Evolutionary conservation across 768 basidiomycete species (phyloP).

Genomic region (Suillus discolor): DNA sequence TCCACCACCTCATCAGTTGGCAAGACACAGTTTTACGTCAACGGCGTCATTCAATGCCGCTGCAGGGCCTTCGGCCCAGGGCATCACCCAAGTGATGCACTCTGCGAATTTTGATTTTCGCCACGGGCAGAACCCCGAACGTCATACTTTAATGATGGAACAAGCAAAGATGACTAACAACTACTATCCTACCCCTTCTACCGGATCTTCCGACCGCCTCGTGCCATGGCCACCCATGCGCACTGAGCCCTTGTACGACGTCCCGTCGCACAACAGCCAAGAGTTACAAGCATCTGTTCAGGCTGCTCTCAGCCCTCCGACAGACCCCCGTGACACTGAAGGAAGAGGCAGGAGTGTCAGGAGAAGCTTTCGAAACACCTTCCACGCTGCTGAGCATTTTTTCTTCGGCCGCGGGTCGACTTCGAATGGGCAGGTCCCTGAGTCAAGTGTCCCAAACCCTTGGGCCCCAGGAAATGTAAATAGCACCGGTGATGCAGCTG

Average conservation of each 20-base stretch:
- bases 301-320: conserved; percentile 31
- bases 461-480: conserved; percentile 17
- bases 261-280: conserved; percentile 36
- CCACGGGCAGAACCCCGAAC: conserved; percentile 16
- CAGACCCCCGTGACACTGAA: conserved; percentile 39
- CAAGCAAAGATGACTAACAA: neutral
- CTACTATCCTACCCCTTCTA: conserved; percentile 4
- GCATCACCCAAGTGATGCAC: conserved; percentile 38
- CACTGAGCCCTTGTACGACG: conserved; percentile 33
- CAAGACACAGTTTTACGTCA: conserved; percentile 27
- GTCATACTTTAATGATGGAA: conserved; percentile 2
- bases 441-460: neutral
- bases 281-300: conserved; percentile 47
- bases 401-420: conserved; percentile 58
- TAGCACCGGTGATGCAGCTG: conserved; percentile 23
- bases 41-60: conserved; percentile 22
- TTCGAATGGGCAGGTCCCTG: conserved; percentile 18
- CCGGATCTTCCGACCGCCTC: conserved; percentile 18
- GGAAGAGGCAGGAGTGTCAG: conserved; percentile 62
- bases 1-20: conserved; percentile 18
- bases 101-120: conserved; percentile 31
- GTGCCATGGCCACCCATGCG: conserved; percentile 48
- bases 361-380: conserved; percentile 64
- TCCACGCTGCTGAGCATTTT: conserved; percentile 71
- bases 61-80: conserved; percentile 27